A percentile compares a stretch with the other conserved stretches of the same genome.
phyloP scores from a whole-genome alignment of 345 rosid genomes.

The Lumnitzera racemosa region DNA sequence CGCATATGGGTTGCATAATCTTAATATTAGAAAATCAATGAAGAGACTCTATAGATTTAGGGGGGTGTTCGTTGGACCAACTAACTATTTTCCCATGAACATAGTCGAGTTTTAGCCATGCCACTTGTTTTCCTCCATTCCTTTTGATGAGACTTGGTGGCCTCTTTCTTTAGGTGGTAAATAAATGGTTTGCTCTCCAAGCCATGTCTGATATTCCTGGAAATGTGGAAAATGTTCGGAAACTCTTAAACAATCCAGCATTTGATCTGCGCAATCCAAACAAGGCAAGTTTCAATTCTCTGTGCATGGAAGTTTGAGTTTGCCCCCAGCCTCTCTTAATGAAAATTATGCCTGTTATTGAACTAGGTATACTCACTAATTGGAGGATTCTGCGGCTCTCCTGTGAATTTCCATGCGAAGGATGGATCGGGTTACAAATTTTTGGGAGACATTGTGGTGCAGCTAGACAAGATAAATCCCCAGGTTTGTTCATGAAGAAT shows the following conservation, averaged over 20 bases:
- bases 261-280: constrained; percentile 90
- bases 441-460: constrained; percentile 82
- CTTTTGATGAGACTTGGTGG: not conserved
- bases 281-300: constrained; percentile 37
- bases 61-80: too few relatives aligned
- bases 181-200: constrained; percentile 96
- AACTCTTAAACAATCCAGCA: constrained; percentile 72
- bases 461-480: constrained; percentile 89
- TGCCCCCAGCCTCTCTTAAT: not conserved
- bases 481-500: constrained; percentile 39
- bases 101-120: too few relatives aligned
- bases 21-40: too few relatives aligned
- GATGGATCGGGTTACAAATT: constrained; percentile 96
- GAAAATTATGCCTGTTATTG: not conserved
- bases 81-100: too few relatives aligned
- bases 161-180: constrained; percentile 57
- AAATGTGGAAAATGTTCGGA: constrained; percentile 73
- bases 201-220: constrained; percentile 77
- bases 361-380: constrained; percentile 74
- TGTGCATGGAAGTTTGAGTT: not conserved
- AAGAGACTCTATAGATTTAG: too few relatives aligned
- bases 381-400: constrained; percentile 80
- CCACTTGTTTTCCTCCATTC: too few relatives aligned
- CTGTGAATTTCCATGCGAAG: constrained; percentile 89
- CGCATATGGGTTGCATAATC: too few relatives aligned